Evolutionary conservation across 2,329 filamentous ascomycete species (phyloP).

Genomic region (Trichoderma guizhouense): DNA sequence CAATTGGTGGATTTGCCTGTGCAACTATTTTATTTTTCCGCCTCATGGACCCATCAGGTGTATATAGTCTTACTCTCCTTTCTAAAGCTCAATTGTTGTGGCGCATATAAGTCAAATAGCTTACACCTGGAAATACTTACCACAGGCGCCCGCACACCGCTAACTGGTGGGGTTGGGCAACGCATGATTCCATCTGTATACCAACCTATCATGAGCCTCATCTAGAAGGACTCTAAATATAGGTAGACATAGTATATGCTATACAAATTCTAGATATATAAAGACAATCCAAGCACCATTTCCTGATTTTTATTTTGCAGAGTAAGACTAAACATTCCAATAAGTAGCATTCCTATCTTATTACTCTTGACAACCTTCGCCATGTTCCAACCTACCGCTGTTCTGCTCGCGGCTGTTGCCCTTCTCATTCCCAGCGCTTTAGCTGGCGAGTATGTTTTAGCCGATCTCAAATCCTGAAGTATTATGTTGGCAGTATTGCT

Average conservation of each 20-base stretch:
- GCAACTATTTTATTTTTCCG: neutral
- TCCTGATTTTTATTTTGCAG: neutral
- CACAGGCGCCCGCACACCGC: neutral
- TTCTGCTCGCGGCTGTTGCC: constrained; percentile 1
- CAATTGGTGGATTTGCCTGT: neutral
- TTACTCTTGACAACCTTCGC: neutral
- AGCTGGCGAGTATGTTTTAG: constrained; percentile 8
- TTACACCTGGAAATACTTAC: neutral
- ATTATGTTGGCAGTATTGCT: neutral
- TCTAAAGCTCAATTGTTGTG: neutral
- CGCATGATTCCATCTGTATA: neutral
- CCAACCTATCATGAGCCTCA: neutral
- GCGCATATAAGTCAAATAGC: neutral
- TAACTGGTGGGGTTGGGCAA: neutral
- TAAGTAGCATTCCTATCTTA: neutral
- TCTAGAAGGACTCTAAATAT: neutral
- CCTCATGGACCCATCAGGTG: neutral
- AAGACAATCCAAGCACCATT: neutral
- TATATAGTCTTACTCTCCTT: neutral
- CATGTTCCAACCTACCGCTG: neutral
- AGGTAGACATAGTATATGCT: neutral
- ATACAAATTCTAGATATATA: neutral
- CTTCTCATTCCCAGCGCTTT: neutral
- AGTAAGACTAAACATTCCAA: neutral
- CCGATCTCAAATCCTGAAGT: neutral